These are phyloP conservation scores for Ogataea hybrid DNA, from an alignment of 1,139 yeast species.

Conservation along the genomic window DNA sequence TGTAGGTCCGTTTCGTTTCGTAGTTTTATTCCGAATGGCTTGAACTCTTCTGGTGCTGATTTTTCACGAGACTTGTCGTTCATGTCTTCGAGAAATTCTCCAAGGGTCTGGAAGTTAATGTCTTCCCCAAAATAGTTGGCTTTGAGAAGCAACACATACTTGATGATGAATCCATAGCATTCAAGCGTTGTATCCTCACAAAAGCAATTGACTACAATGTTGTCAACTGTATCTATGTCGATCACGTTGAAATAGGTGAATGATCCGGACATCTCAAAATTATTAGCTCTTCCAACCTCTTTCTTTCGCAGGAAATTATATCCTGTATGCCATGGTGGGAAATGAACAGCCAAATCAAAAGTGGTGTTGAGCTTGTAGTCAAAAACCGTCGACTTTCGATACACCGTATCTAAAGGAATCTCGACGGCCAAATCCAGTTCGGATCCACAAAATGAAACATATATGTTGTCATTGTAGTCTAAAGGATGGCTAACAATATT, in stretches of 20 bases:
- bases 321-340: slow-evolving; percentile 92
- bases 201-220: slow-evolving; percentile 59
- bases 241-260: slow-evolving; percentile 60
- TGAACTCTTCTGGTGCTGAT: neutral
- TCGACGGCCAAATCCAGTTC: slow-evolving; percentile 44
- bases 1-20: slow-evolving; percentile 79
- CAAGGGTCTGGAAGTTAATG: slow-evolving; percentile 79
- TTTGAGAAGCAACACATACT: slow-evolving; percentile 71
- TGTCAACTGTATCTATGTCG: slow-evolving; percentile 66
- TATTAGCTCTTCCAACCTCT: slow-evolving; percentile 63
- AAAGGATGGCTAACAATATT: slow-evolving; percentile 88
- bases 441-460: slow-evolving; percentile 70
- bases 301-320: slow-evolving; percentile 64
- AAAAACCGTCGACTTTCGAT: slow-evolving; percentile 55
- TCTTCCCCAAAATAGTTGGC: slow-evolving; percentile 91
- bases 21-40: slow-evolving; percentile 12
- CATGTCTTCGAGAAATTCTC: slow-evolving; percentile 56
- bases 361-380: slow-evolving; percentile 57
- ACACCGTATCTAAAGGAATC: slow-evolving; percentile 63
- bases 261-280: slow-evolving; percentile 61
- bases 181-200: slow-evolving; percentile 69
- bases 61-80: slow-evolving; percentile 1
- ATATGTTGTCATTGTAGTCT: slow-evolving; percentile 78
- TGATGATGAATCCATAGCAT: slow-evolving; percentile 75
- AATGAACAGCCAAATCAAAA: slow-evolving; percentile 61